These are phyloP conservation scores for Cutaneotrichosporon dermatis DNA, from an alignment of 1,284 basidiomycete genomes.

Conservation along the genomic window DNA sequence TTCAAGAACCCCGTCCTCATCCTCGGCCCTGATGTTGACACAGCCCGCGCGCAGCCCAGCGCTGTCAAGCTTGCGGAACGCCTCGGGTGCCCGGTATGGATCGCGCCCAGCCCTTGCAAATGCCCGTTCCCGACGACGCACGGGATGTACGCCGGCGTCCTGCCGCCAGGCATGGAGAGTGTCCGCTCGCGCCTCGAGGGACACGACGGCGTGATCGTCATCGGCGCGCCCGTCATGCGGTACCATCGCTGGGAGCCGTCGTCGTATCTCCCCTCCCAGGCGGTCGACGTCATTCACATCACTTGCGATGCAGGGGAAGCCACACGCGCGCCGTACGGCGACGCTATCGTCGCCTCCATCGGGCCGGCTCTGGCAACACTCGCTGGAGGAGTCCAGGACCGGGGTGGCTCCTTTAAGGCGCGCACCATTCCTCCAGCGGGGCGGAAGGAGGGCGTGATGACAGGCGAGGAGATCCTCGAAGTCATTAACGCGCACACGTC, in stretches of 20 bases:
- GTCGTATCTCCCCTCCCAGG: not conserved
- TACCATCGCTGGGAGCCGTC: constrained; percentile 18
- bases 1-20: constrained; percentile 7
- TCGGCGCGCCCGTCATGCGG: constrained; percentile 12
- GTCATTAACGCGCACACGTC: not conserved
- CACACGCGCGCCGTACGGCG: constrained; percentile 11
- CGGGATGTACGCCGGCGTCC: constrained; percentile 8
- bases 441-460: not conserved
- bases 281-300: constrained; percentile 11
- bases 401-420: not conserved
- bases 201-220: constrained; percentile 11
- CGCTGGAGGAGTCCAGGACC: not conserved
- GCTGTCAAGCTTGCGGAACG: constrained; percentile 5
- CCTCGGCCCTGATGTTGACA: constrained; percentile 15
- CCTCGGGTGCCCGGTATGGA: constrained; percentile 10
- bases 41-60: not conserved
- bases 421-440: not conserved
- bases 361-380: not conserved
- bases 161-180: constrained; percentile 5
- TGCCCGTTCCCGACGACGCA: constrained; percentile 15
- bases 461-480: constrained; percentile 8
- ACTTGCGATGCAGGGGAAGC: constrained; percentile 13
- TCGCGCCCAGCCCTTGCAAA: constrained; percentile 9
- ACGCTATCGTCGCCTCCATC: constrained; percentile 6
- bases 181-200: constrained; percentile 7